phyloP scores from a whole-genome alignment of 192 early-diverging fungal genomes.

The Dimargaris cristalligena region DNA sequence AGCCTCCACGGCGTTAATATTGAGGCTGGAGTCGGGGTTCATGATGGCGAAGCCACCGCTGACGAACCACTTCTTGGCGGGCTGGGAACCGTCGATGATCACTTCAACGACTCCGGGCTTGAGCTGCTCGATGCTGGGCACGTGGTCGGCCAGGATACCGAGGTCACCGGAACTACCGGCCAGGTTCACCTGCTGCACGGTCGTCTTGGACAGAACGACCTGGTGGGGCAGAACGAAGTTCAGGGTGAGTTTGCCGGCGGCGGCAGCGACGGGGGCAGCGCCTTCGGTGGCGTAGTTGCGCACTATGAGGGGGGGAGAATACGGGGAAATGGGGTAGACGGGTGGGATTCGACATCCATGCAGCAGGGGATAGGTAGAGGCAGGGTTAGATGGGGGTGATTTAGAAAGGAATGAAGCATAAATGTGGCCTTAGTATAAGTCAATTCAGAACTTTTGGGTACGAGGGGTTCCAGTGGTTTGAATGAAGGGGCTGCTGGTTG shows the following conservation, averaged over 20 bases:
- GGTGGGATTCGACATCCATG: too few species aligned
- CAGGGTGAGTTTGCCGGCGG: constrained; percentile 58
- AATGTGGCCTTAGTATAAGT: too few species aligned
- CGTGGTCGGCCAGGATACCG: constrained; percentile 96
- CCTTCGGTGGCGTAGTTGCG: constrained; percentile 77
- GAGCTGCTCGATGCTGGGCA: constrained; percentile 91
- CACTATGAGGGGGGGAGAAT: neutral
- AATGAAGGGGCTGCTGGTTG: too few species aligned
- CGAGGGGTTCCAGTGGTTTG: too few species aligned
- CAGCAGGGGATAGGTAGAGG: too few species aligned
- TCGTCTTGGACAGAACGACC: constrained; percentile 52
- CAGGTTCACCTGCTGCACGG: constrained; percentile 86
- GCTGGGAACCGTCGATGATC: constrained; percentile 43
- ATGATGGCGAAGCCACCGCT: constrained; percentile 93
- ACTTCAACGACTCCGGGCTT: constrained; percentile 79
- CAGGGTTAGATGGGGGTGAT: too few species aligned
- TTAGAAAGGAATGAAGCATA: too few species aligned
- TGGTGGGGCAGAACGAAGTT: constrained; percentile 86
- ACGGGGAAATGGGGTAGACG: neutral
- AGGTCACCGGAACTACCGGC: constrained; percentile 84
- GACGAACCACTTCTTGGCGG: constrained; percentile 83
- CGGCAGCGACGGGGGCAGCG: constrained; percentile 16
- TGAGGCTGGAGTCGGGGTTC: constrained; percentile 88
- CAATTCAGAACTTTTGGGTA: too few species aligned
- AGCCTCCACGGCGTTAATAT: constrained; percentile 96